Evolutionary conservation across 345 rosid genomes (phyloP).

Genomic region (Clarkia xantiana): DNA sequence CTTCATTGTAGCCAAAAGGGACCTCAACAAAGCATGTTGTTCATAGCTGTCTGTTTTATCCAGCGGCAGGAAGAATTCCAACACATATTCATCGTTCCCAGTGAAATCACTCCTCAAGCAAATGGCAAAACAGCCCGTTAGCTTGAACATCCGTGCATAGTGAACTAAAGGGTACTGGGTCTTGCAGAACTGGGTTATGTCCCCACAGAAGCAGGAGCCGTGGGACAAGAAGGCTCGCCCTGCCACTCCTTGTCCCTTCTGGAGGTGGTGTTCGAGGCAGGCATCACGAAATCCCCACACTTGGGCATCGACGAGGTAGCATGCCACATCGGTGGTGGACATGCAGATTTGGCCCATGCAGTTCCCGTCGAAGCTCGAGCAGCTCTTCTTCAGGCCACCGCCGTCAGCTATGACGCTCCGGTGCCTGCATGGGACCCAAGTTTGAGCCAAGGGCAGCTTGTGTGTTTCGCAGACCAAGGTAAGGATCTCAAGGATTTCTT

Average conservation of each 20-base stretch:
- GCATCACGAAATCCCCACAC: constrained; percentile 96
- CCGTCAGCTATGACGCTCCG: constrained; percentile 68
- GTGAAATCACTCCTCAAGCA: constrained; percentile 64
- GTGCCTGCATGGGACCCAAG: constrained; percentile 96
- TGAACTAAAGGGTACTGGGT: constrained; percentile 89
- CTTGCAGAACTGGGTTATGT: constrained; percentile 66
- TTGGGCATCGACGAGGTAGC: constrained; percentile 73
- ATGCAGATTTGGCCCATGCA: constrained; percentile 84
- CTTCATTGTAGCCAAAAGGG: constrained; percentile 62
- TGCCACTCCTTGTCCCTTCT: constrained; percentile 88
- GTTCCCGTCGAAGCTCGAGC: constrained; percentile 77
- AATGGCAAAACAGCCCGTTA: constrained; percentile 63
- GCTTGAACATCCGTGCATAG: constrained; percentile 80
- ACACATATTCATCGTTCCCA: constrained; percentile 73
- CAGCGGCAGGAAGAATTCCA: constrained; percentile 80
- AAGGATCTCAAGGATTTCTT: constrained; percentile 82
- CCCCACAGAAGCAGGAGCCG: constrained; percentile 56
- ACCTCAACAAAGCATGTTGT: constrained; percentile 47
- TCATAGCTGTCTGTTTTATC: constrained; percentile 23
- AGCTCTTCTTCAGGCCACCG: constrained; percentile 82
- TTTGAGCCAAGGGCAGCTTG: constrained; percentile 90
- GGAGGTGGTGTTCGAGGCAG: constrained; percentile 88
- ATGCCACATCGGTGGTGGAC: constrained; percentile 84
- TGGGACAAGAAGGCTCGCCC: constrained; percentile 76
- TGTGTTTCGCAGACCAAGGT: constrained; percentile 72